These are phyloP conservation scores for Colletotrichum kahawae DNA, from an alignment of 2,329 filamentous ascomycete species.

Conservation along the genomic window DNA sequence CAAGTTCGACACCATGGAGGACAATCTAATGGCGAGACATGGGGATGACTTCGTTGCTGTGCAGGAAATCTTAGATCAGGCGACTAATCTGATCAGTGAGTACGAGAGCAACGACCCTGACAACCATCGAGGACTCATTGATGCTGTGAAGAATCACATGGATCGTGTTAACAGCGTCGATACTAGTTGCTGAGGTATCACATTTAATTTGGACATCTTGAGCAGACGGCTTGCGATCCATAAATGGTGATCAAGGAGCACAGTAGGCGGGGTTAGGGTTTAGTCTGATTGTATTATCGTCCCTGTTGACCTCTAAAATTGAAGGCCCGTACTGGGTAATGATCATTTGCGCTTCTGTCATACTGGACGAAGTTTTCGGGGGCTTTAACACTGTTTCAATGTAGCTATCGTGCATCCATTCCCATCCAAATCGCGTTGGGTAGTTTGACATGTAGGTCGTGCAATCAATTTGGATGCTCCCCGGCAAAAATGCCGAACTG, in stretches of 20 bases:
- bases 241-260: not conserved
- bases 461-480: not conserved
- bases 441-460: not conserved
- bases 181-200: not conserved
- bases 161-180: not conserved
- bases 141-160: not conserved
- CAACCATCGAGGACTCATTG: not conserved
- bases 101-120: not conserved
- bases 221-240: not conserved
- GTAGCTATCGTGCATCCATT: not conserved
- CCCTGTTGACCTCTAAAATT: not conserved
- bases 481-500: not conserved
- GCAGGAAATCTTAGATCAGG: not conserved
- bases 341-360: not conserved
- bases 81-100: not conserved
- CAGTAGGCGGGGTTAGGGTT: not conserved
- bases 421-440: not conserved
- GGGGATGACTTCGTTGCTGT: not conserved
- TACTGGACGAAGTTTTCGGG: fast-evolving
- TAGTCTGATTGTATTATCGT: not conserved
- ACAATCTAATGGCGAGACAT: not conserved
- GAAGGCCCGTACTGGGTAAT: not conserved
- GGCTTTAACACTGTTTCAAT: not conserved
- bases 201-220: not conserved
- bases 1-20: not conserved